phyloP scores from a whole-genome alignment of 2,329 filamentous ascomycete genomes.

The Emericellopsis cladophorae region DNA sequence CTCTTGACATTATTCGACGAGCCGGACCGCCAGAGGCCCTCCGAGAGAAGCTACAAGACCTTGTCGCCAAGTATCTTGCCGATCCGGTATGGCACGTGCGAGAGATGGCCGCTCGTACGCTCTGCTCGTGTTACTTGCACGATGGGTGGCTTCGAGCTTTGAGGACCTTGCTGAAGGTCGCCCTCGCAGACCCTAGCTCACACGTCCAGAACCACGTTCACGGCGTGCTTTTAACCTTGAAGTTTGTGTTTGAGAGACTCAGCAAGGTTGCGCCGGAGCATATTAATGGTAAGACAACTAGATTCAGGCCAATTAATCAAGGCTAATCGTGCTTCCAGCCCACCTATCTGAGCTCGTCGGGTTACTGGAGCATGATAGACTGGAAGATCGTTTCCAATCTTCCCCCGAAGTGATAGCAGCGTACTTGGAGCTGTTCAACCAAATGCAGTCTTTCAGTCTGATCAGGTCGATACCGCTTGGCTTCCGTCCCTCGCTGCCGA shows the following conservation, averaged over 20 bases:
- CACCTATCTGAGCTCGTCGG: slow-evolving; percentile 15
- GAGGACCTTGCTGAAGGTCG: slow-evolving; percentile 19
- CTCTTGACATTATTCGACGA: slow-evolving; percentile 67
- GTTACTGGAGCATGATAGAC: slow-evolving; percentile 14
- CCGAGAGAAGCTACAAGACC: slow-evolving; percentile 38
- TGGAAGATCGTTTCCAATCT: slow-evolving; percentile 9
- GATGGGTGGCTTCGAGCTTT: slow-evolving; percentile 33
- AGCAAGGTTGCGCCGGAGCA: slow-evolving; percentile 29
- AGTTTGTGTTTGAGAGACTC: slow-evolving; percentile 43
- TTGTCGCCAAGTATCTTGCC: slow-evolving; percentile 49
- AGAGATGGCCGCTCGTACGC: slow-evolving; percentile 65
- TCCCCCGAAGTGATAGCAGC: slow-evolving; percentile 30
- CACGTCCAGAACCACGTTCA: slow-evolving; percentile 41
- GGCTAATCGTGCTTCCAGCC: slow-evolving; percentile 9
- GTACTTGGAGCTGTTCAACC: slow-evolving; percentile 32
- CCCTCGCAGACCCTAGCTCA: slow-evolving; percentile 9
- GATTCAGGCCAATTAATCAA: no score
- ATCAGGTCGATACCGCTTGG: slow-evolving; percentile 1
- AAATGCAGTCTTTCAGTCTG: slow-evolving; percentile 15
- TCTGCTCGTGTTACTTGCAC: slow-evolving; percentile 48
- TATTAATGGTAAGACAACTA: slow-evolving; percentile 25
- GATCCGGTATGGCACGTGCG: slow-evolving; percentile 70
- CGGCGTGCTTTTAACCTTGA: slow-evolving; percentile 42
- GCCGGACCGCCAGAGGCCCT: slow-evolving; percentile 50
- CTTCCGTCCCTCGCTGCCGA: slow-evolving; percentile 4